Base-by-base conservation (phyloP, 2,329 filamentous ascomycete genomes). In the Davidsoniella virescens region DNA sequence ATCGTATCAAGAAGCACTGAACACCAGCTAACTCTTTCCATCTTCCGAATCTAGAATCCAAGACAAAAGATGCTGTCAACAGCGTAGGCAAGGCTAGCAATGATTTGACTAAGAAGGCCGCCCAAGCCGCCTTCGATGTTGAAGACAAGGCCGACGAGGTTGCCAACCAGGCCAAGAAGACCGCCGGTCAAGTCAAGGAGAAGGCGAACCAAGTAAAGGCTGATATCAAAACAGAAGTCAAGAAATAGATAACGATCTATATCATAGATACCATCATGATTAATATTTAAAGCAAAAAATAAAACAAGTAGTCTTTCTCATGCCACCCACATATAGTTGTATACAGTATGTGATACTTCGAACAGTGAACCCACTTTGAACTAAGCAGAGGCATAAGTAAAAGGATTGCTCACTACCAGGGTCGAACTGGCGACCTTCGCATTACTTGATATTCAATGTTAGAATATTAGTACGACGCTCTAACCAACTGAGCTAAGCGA, bases 161-260 rank as follows among this genome's bases (percentile, higher is more conserved):
- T 2, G 51, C 58, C 43, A 60, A 61, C 20, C 65, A 70, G 55
- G 67, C 65, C 1, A 62, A 72, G 56, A 69, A 69, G 1, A 58
- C 60, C 26, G 64, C 63, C 1, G 80, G 57, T 29, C 57, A 65
- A 37, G 54, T 58, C 4, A 59, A 65, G 55, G 64, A 65, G 39
- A 70, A 69, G 57, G 65, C 64, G 3, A 59, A 55, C 6, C 62
- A 68, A 55, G 39, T 62, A n/a, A 62, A 68, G 57, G 62, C 64
- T 2, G 64, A 71, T 57, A 68, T 67, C 1, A 61, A 61, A 38
- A 63, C 61, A 6, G 81, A 62, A 49, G 55, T 46, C 2, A 38
- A 40, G 17, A 40, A 53, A 14, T 16, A 51, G 3, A 20, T 20
- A 20, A 20, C 20, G 2, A 20, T 20, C 5, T 20, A 20, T 20